Percentiles rank a stretch among this genome's conserved stretches.
phyloP scores from a whole-genome alignment of 805 yeast species.

The Starmerella lactis-condensi region DNA sequence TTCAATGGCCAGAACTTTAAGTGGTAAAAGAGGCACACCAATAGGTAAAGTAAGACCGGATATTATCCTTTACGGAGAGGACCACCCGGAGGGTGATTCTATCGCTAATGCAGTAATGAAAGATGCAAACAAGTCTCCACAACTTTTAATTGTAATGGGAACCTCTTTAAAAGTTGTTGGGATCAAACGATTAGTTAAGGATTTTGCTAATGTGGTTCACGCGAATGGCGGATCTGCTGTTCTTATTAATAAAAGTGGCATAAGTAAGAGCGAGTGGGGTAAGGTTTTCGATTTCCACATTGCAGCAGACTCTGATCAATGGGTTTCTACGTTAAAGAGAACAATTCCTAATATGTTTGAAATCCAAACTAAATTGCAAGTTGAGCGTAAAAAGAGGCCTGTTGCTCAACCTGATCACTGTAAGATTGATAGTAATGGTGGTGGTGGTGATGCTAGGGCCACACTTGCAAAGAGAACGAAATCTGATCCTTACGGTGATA shows the following conservation, averaged over 20 bases:
- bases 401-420: not conserved
- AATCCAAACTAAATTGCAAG: conserved; percentile 25
- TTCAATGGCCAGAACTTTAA: conserved; percentile 35
- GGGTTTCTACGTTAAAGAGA: conserved; percentile 39
- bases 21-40: conserved; percentile 60
- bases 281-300: conserved; percentile 62
- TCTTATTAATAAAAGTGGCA: conserved; percentile 51
- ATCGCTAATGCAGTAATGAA: conserved; percentile 49
- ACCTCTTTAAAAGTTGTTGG: conserved; percentile 87
- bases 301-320: conserved; percentile 61
- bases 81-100: conserved; percentile 73
- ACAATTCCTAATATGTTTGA: conserved; percentile 46
- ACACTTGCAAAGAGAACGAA: conserved; percentile 7
- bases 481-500: conserved; percentile 7
- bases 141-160: conserved; percentile 71
- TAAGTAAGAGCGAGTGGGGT: conserved; percentile 44
- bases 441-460: not conserved
- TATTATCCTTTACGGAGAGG: conserved; percentile 82
- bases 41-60: conserved; percentile 73
- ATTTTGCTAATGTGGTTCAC: conserved; percentile 50
- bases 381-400: conserved; percentile 8
- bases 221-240: conserved; percentile 60
- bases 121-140: conserved; percentile 49
- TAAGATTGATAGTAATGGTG: not conserved
- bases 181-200: conserved; percentile 56